A percentile compares a stretch with the other conserved stretches of the same genome.
These are phyloP conservation scores for Medicago ruthenica DNA, from an alignment of 306 rosid genomes.

Conservation along the genomic window DNA sequence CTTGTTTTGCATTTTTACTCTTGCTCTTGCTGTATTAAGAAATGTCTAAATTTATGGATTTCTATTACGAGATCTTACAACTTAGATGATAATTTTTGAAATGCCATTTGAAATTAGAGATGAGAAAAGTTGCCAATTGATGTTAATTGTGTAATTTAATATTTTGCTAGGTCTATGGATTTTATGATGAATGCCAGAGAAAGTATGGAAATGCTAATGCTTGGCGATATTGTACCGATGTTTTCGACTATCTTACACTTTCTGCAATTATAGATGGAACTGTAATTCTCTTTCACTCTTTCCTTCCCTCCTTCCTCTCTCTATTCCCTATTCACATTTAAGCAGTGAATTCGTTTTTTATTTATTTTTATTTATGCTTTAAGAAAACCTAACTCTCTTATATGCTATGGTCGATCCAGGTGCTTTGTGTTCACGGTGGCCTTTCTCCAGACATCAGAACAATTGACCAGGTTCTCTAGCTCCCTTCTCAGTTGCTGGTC, in stretches of 20 bases:
- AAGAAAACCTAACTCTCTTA: conserved; percentile 16
- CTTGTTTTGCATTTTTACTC: conserved; percentile 3
- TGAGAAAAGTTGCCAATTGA: conserved; percentile 17
- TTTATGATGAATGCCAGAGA: conserved; percentile 97
- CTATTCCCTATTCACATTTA: not conserved
- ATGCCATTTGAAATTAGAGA: conserved; percentile 27
- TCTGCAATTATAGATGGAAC: conserved; percentile 98
- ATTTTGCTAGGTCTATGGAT: conserved; percentile 80
- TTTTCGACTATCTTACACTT: conserved; percentile 94
- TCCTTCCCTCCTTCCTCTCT: conserved; percentile 28
- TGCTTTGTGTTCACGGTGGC: conserved; percentile 66
- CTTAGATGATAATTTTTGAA: not conserved
- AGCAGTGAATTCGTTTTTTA: not conserved
- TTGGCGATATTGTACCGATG: conserved; percentile 99
- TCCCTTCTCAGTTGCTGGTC: conserved; percentile 36
- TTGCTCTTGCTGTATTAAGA: conserved; percentile 7
- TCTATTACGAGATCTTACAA: not conserved
- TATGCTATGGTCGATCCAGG: conserved; percentile 60
- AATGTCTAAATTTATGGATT: conserved; percentile 32
- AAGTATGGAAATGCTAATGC: conserved; percentile 99
- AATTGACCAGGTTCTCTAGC: conserved; percentile 78
- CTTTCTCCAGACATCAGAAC: conserved; percentile 97
- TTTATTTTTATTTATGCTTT: conserved; percentile 27
- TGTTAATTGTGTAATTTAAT: conserved; percentile 19
- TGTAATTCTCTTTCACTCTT: conserved; percentile 57